phyloP scores from a whole-genome alignment of 1,139 yeast species.

The Saccharomycopsis phalli region DNA sequence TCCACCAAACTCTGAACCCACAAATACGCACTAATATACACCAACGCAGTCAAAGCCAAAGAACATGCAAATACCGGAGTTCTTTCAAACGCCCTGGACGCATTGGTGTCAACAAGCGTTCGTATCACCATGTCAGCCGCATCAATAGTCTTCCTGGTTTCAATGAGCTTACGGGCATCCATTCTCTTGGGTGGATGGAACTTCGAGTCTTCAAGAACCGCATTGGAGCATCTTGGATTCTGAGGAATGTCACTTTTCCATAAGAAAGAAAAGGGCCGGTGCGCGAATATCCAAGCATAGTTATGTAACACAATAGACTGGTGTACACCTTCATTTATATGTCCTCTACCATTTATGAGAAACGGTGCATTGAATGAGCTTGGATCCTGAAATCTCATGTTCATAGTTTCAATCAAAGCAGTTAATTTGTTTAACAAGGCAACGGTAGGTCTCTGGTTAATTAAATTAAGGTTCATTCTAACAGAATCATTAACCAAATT shows the following conservation, averaged over 20 bases:
- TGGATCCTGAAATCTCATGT: constrained; percentile 37
- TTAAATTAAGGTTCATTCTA: constrained; percentile 36
- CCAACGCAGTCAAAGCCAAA: constrained; percentile 40
- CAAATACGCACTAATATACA: constrained; percentile 40
- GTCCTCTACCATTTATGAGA: constrained; percentile 33
- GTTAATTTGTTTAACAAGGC: constrained; percentile 31
- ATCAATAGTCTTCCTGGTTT: constrained; percentile 42
- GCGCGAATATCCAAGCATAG: constrained; percentile 43
- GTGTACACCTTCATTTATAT: constrained; percentile 42
- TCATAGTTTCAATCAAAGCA: constrained; percentile 42
- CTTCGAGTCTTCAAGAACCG: constrained; percentile 14
- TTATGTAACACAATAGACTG: constrained; percentile 38
- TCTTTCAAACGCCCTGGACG: constrained; percentile 33
- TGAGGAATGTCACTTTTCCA: constrained; percentile 42
- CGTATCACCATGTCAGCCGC: constrained; percentile 42
- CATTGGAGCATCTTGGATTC: constrained; percentile 32
- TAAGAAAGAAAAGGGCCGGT: constrained; percentile 41
- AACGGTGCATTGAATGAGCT: constrained; percentile 35
- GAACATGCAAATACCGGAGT: constrained; percentile 45
- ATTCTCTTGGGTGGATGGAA: constrained; percentile 23
- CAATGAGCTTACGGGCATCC: constrained; percentile 37
- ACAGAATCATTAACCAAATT: constrained; percentile 41
- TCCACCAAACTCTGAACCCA: constrained; percentile 27
- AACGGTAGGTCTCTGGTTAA: constrained; percentile 31
- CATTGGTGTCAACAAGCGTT: constrained; percentile 37